phyloP scores from a whole-genome alignment of 2,329 filamentous ascomycete genomes.

The Ustulina deusta region DNA sequence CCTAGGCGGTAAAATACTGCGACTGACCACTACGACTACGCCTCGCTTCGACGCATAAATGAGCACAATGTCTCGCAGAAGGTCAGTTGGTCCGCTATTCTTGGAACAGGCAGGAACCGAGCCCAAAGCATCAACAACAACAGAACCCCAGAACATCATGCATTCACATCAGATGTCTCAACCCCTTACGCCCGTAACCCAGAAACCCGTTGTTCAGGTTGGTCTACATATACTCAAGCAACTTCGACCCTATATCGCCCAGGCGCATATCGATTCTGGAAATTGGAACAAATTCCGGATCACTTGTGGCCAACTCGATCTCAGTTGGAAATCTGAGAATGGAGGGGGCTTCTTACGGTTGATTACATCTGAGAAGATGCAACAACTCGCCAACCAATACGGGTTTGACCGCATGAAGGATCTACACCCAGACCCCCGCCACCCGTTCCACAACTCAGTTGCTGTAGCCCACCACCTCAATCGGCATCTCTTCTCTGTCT shows the following conservation, averaged over 20 bases:
- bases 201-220: not conserved
- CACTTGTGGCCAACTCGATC: slow-evolving; percentile 11
- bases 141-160: slow-evolving; percentile 10
- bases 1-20: not conserved
- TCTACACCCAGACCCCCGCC: not conserved
- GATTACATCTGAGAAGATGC: slow-evolving; percentile 12
- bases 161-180: not conserved
- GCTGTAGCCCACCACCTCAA: not conserved
- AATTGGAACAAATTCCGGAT: slow-evolving; percentile 1
- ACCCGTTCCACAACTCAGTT: slow-evolving; percentile 15
- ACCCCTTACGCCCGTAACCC: not conserved
- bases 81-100: not conserved
- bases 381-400: slow-evolving; percentile 15
- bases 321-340: slow-evolving; percentile 4
- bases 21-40: not conserved
- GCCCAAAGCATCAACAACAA: slow-evolving; percentile 1
- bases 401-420: not conserved
- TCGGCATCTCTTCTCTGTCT: not conserved
- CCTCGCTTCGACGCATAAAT: slow-evolving; percentile 4
- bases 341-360: slow-evolving; percentile 15
- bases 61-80: slow-evolving; percentile 10
- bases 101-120: slow-evolving; percentile 2
- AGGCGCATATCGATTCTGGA: not conserved
- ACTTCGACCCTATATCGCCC: not conserved
- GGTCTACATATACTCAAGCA: not conserved